phyloP scores from a whole-genome alignment of 2,329 filamentous ascomycete species.

The Fusarium stilboides region DNA sequence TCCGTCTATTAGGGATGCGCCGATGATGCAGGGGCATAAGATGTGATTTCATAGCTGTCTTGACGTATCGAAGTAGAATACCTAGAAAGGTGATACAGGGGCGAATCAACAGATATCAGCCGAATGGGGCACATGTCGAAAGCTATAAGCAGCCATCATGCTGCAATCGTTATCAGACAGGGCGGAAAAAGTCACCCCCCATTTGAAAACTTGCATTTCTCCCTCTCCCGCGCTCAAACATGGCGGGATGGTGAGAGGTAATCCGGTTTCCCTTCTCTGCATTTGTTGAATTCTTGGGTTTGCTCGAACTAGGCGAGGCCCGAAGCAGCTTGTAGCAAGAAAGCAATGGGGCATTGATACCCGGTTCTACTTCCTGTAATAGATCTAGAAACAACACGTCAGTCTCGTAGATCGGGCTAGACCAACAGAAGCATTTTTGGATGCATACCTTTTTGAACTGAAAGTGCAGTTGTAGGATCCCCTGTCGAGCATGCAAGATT shows the following conservation, averaged over 20 bases:
- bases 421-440: slow-evolving; percentile 17
- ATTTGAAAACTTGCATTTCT: slow-evolving; percentile 28
- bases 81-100: slow-evolving; percentile 40
- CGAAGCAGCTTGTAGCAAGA: slow-evolving; percentile 7
- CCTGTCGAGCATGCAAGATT: slow-evolving; percentile 66
- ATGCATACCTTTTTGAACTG: slow-evolving; percentile 93
- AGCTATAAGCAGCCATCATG: slow-evolving; percentile 42
- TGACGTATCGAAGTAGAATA: slow-evolving; percentile 27
- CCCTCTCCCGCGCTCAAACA: slow-evolving; percentile 18
- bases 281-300: slow-evolving; percentile 3
- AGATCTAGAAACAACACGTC: slow-evolving; percentile 61
- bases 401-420: slow-evolving; percentile 34
- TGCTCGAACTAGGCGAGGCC: slow-evolving; percentile 21
- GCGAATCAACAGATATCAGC: slow-evolving; percentile 36
- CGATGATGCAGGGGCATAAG: slow-evolving; percentile 23
- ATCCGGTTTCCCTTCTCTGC: slow-evolving; percentile 15
- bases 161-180: slow-evolving; percentile 26
- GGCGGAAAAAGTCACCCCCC: slow-evolving; percentile 29
- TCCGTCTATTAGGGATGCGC: slow-evolving; percentile 15
- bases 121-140: slow-evolving; percentile 29
- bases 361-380: slow-evolving; percentile 66
- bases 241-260: slow-evolving; percentile 2
- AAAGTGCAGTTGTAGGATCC: slow-evolving; percentile 96
- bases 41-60: slow-evolving; percentile 25
- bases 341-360: slow-evolving; percentile 2